Evolutionary conservation across 495 filamentous ascomycete species (phyloP).

Genomic region (Penicillium pulvis): DNA sequence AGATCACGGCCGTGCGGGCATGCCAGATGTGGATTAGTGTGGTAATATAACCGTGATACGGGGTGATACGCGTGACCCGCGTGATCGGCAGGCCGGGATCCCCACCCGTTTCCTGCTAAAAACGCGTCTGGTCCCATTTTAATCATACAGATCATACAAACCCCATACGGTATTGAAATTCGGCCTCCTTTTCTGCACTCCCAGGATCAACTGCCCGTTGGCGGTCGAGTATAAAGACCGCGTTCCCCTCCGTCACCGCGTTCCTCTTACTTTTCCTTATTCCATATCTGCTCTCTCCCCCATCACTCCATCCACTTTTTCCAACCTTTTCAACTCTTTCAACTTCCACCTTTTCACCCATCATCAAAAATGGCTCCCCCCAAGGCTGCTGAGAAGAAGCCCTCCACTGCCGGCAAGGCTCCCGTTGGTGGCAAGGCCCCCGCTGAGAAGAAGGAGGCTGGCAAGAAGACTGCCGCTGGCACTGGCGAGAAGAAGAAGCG

Average conservation of each 20-base stretch:
- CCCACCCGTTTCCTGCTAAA: constrained; percentile 7
- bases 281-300: constrained; percentile 38
- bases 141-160: constrained; percentile 56
- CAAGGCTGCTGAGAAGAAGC: constrained; percentile 95
- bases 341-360: constrained; percentile 31
- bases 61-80: constrained; percentile 6
- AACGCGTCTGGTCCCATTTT: constrained; percentile 32
- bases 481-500: constrained; percentile 99
- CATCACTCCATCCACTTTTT: constrained; percentile 34
- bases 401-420: constrained; percentile 94
- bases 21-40: constrained; percentile 36
- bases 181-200: constrained; percentile 42
- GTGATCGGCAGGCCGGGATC: constrained; percentile 22
- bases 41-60: constrained; percentile 26
- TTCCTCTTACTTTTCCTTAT: constrained; percentile 43
- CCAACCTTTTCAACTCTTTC: constrained; percentile 24
- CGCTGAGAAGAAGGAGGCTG: constrained; percentile 98
- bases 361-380: constrained; percentile 86
- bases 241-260: constrained; percentile 48
- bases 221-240: constrained; percentile 55
- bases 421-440: constrained; percentile 82
- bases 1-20: constrained; percentile 32
- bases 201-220: constrained; percentile 48
- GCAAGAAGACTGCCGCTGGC: constrained; percentile 94
- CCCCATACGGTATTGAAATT: constrained; percentile 52